phyloP scores from a whole-genome alignment of 768 basidiomycete genomes.

The Suillus bovinus region DNA sequence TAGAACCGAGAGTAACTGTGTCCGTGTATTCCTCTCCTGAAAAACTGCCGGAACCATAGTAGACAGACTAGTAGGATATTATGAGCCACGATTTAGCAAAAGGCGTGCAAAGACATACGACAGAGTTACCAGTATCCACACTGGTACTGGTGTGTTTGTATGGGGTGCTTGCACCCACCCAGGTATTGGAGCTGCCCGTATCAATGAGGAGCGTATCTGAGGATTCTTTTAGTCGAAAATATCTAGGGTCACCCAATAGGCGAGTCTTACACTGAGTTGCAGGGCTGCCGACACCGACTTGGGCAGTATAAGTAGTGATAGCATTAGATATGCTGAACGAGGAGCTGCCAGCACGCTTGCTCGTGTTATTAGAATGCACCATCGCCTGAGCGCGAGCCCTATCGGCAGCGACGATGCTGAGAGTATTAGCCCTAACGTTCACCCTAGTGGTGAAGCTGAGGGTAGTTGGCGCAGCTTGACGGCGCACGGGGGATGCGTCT shows the following conservation, averaged over 20 bases:
- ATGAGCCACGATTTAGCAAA: slow-evolving; percentile 3
- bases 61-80: slow-evolving; percentile 11
- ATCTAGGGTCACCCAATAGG: background rate
- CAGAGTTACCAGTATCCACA: slow-evolving; percentile 17
- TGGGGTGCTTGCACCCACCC: slow-evolving; percentile 27
- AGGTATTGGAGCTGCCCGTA: slow-evolving; percentile 35
- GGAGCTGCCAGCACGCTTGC: slow-evolving; percentile 13
- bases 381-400: slow-evolving; percentile 21
- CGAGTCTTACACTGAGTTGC: slow-evolving; percentile 26
- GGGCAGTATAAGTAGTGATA: slow-evolving; percentile 24
- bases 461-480: slow-evolving; percentile 4
- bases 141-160: slow-evolving; percentile 23
- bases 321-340: slow-evolving; percentile 20
- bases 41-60: slow-evolving; percentile 23
- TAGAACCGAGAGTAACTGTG: slow-evolving; percentile 15
- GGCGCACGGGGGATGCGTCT: slow-evolving; percentile 16
- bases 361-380: background rate
- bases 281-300: slow-evolving; percentile 30
- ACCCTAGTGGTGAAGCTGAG: slow-evolving; percentile 17
- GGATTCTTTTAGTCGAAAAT: background rate
- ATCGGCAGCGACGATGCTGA: slow-evolving; percentile 20
- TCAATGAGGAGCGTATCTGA: slow-evolving; percentile 31
- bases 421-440: slow-evolving; percentile 7
- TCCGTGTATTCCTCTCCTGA: slow-evolving; percentile 21
- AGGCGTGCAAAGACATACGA: slow-evolving; percentile 15